Evolutionary conservation across 2,329 filamentous ascomycete genomes (phyloP).

Genomic region (Cladosporium velox): DNA sequence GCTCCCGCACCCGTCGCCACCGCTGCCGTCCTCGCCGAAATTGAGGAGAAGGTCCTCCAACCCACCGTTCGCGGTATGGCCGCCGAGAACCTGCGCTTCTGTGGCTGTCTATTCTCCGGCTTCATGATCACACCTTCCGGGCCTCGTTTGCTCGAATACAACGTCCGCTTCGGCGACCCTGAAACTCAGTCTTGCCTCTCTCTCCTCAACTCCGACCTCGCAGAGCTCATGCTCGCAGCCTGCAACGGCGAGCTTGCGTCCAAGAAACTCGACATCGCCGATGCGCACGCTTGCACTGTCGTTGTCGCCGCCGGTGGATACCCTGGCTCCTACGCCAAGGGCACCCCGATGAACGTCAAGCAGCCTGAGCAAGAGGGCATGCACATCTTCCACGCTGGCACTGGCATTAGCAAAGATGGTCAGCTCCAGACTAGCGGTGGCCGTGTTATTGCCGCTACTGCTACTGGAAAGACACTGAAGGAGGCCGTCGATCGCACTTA

Average conservation of each 20-base stretch:
- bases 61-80: constrained; percentile 89
- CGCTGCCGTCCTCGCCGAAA: constrained; percentile 67
- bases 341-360: constrained; percentile 60
- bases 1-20: constrained; percentile 64
- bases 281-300: constrained; percentile 79
- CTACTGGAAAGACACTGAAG: constrained; percentile 72
- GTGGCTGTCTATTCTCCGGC: constrained; percentile 82
- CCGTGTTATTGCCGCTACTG: constrained; percentile 90
- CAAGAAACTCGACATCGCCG: constrained; percentile 32
- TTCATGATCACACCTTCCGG: constrained; percentile 85
- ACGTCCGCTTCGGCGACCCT: constrained; percentile 88
- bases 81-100: constrained; percentile 69
- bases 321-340: constrained; percentile 81
- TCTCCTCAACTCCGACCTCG: constrained; percentile 81
- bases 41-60: constrained; percentile 81
- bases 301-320: constrained; percentile 94
- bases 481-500: constrained; percentile 89
- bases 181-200: constrained; percentile 86
- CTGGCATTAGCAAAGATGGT: constrained; percentile 61
- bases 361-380: constrained; percentile 57
- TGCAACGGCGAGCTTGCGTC: constrained; percentile 70
- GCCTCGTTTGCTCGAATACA: constrained; percentile 86
- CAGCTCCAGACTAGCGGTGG: constrained; percentile 78
- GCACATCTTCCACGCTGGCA: constrained; percentile 92
- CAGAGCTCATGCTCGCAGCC: constrained; percentile 85